Conservation (phyloP, 2,329 filamentous ascomycete genomes). For the Trichophyton schoenleinii region DNA sequence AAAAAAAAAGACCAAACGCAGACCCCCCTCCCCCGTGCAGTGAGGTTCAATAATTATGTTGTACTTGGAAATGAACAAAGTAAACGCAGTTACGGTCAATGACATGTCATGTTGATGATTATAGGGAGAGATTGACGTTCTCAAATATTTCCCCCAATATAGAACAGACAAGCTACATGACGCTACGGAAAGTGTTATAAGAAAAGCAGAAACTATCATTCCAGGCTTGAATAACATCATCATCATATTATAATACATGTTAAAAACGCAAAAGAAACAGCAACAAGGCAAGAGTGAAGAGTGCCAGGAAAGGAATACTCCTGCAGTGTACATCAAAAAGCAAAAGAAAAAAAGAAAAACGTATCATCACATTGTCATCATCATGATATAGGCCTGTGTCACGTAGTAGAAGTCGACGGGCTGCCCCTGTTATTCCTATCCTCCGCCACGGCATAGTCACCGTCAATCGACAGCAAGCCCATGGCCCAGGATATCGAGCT, state of each 20-base stretch:
- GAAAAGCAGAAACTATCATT: neutral
- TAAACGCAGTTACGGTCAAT: neutral
- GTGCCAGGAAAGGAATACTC: too few species aligned
- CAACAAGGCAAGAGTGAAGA: too few species aligned
- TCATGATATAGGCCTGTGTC: neutral
- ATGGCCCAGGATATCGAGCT: slow-evolving; percentile 62
- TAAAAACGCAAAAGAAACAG: neutral
- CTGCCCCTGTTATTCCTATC: neutral
- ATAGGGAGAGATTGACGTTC: neutral
- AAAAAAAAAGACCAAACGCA: neutral
- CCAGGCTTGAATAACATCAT: neutral
- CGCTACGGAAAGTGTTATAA: neutral
- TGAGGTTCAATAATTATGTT: too few species aligned
- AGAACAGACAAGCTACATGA: neutral
- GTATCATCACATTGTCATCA: neutral
- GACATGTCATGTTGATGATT: neutral
- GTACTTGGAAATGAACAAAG: too few species aligned
- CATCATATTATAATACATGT: too few species aligned
- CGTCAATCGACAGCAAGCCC: slow-evolving; percentile 65
- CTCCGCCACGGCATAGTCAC: slow-evolving; percentile 38
- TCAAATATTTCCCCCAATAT: neutral
- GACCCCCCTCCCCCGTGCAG: too few species aligned
- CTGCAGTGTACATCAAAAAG: neutral
- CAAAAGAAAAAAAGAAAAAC: neutral
- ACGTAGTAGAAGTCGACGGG: too few species aligned